Evolutionary conservation across 2,329 filamentous ascomycete genomes (phyloP).

Genomic region (Ophiostoma angusticollis): DNA sequence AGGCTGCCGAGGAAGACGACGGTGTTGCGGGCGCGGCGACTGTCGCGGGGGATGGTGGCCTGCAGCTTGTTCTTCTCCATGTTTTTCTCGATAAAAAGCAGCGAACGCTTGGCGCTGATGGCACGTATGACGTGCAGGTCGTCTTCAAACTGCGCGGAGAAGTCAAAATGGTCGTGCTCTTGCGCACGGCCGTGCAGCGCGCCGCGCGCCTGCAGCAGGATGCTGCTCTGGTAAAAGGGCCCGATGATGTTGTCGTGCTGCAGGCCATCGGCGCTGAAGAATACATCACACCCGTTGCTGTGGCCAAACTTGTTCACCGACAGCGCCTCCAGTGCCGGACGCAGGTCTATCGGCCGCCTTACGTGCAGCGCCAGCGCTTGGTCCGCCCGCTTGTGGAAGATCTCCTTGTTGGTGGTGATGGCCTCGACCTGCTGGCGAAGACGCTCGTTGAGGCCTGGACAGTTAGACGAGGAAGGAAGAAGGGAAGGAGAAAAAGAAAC

Average conservation of each 20-base stretch:
- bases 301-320: conserved; percentile 1
- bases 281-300: background rate
- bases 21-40: background rate
- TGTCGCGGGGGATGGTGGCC: background rate
- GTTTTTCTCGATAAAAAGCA: background rate
- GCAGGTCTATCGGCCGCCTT: background rate
- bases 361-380: background rate
- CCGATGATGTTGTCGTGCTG: background rate
- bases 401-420: background rate
- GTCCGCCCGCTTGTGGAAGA: background rate
- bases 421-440: background rate
- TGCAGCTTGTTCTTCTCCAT: conserved; percentile 9
- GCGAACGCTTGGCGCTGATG: background rate
- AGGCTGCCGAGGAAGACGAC: conserved; percentile 1
- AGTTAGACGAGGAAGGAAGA: background rate
- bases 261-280: background rate
- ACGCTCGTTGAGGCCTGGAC: too few relatives aligned
- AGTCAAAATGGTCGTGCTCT: background rate
- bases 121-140: conserved; percentile 2
- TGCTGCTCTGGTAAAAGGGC: conserved; percentile 2
- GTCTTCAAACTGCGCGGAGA: background rate
- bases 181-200: background rate
- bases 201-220: conserved; percentile 3
- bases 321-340: background rate
- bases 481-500: background rate